Evolutionary conservation across 768 basidiomycete species (phyloP), one percentile per base, ranked within the genome.

Genomic region (Suillus decipiens): DNA sequence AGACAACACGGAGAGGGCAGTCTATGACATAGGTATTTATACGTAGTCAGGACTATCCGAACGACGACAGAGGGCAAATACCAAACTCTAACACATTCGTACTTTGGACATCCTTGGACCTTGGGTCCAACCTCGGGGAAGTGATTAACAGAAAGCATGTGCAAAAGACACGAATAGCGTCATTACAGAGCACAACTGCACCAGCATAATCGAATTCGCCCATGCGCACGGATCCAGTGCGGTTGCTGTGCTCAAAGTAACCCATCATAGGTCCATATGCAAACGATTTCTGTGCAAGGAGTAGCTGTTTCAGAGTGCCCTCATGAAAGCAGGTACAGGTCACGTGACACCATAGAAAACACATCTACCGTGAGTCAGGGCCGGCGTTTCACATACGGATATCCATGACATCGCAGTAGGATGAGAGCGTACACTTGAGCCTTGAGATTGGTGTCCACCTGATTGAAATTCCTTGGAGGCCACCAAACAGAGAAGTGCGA

Each of bases 341-440:
- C 92, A 7, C n/a, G n/a, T n/a, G n/a, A n/a, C n/a, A n/a, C 91
- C 92, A 65, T 93, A 93, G 73, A 93, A 95, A n/a, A 93, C 86
- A 67, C 92, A 95, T 45, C 92, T 94, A 59, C 36, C 51, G 62
- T 56, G 57, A 41, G 19, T 63, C 4, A 51, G 8, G 47, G 48
- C 41, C 45, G 24, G 36, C 48, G 47, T 54, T 61, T 63, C 24
- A 80, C 90, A 72, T 69, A 93, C 92, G 92, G 92, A 67, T 90
- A 82, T 34, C 92, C 92, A 45, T 80, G 75, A 43, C 79, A 78
- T 64, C 89, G 86, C 54, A 95, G 80, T 61, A 95, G 80, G 68
- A 92, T 90, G 43, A 95, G 72, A 1, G 93, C 85, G 71, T 95
- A 94, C 1, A 92, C 92, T 68, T 93, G 92, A 37, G 86, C 75